Evolutionary conservation across 2,329 filamentous ascomycete species (phyloP).

Genomic region (Cordyceps fumosorosea): DNA sequence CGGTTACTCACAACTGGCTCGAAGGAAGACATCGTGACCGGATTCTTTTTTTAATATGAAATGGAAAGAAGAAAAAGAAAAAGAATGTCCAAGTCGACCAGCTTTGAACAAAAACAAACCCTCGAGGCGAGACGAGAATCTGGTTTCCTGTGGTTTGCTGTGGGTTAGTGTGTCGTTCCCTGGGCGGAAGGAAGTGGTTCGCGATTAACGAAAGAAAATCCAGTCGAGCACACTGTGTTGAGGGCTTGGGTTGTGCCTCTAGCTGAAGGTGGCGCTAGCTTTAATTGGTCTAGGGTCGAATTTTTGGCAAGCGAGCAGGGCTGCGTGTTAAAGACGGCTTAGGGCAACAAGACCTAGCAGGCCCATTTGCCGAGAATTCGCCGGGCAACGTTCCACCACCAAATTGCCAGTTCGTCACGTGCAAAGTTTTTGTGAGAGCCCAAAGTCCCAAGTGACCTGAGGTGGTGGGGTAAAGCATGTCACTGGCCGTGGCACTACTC

Average conservation of each 20-base stretch:
- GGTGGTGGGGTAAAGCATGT: slow-evolving; percentile 1
- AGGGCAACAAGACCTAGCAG: slow-evolving; percentile 36
- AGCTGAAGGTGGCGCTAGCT: slow-evolving; percentile 25
- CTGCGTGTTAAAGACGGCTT: slow-evolving; percentile 26
- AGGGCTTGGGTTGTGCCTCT: slow-evolving; percentile 34
- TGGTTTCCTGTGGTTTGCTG: slow-evolving; percentile 31
- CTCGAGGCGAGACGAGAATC: slow-evolving; percentile 33
- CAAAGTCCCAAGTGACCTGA: too few species aligned
- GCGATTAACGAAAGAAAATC: slow-evolving; percentile 35
- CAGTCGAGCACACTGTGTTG: slow-evolving; percentile 25
- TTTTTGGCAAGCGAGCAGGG: slow-evolving; percentile 30
- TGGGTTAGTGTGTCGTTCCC: slow-evolving; percentile 34
- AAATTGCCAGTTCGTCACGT: not conserved
- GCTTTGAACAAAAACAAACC: slow-evolving; percentile 27
- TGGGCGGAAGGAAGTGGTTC: slow-evolving; percentile 30
- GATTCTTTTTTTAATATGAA: slow-evolving; percentile 27
- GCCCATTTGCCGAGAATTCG: slow-evolving; percentile 22
- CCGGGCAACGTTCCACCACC: slow-evolving; percentile 16
- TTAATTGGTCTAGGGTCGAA: slow-evolving; percentile 22
- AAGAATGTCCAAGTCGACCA: slow-evolving; percentile 28
- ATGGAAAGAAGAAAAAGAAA: slow-evolving; percentile 23
- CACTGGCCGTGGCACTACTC: not conserved
- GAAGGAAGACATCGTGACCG: slow-evolving; percentile 59
- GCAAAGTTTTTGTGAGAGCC: not conserved
- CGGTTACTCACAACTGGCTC: slow-evolving; percentile 59